A percentile compares a stretch with the other conserved stretches of the same genome.
phyloP scores from a whole-genome alignment of 495 filamentous ascomycete species.

The Penicillium roqueforti region DNA sequence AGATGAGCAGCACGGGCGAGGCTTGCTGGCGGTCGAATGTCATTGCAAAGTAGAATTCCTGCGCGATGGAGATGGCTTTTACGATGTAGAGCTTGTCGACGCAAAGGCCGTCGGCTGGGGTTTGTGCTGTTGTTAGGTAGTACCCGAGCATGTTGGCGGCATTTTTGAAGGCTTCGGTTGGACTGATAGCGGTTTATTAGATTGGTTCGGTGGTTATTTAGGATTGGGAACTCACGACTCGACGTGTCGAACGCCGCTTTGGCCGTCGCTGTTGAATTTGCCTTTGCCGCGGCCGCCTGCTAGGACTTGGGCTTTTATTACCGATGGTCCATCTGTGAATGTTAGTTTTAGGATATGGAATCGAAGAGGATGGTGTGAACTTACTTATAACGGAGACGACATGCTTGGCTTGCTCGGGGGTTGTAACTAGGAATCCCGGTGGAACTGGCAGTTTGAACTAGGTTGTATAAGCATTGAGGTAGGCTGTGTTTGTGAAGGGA shows the following conservation, averaged over 20 bases:
- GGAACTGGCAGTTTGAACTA: constrained; percentile 32
- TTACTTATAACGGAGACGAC: constrained; percentile 25
- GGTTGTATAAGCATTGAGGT: constrained; percentile 3
- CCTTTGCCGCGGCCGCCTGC: constrained; percentile 34
- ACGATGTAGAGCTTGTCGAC: constrained; percentile 36
- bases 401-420: constrained; percentile 20
- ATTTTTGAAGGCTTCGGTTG: constrained; percentile 27
- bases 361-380: neutral
- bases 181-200: constrained; percentile 12
- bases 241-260: constrained; percentile 32
- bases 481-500: neutral
- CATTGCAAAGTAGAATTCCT: constrained; percentile 34
- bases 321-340: constrained; percentile 23
- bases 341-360: neutral
- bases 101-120: constrained; percentile 23
- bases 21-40: constrained; percentile 31
- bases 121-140: constrained; percentile 32
- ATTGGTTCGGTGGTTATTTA: neutral
- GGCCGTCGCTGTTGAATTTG: constrained; percentile 26
- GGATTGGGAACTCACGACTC: constrained; percentile 17
- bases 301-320: constrained; percentile 32
- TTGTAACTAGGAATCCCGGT: constrained; percentile 21
- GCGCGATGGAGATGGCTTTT: constrained; percentile 22
- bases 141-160: constrained; percentile 35
- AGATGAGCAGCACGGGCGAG: constrained; percentile 29